These are phyloP conservation scores for Apiotrichum montevideense DNA, from an alignment of 1,284 basidiomycete species.

Conservation along the genomic window DNA sequence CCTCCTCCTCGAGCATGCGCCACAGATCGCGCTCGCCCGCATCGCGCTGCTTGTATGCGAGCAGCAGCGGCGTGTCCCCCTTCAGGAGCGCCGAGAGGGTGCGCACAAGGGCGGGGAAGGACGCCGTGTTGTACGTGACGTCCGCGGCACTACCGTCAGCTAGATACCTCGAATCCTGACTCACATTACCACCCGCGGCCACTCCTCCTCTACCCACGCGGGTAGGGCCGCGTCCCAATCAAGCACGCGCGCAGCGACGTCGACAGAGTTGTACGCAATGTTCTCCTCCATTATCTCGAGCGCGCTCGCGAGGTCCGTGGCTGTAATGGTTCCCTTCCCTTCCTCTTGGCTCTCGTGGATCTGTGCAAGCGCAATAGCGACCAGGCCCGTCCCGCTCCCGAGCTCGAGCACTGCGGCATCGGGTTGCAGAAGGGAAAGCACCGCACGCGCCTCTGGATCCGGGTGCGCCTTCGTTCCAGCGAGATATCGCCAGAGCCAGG, in stretches of 20 bases:
- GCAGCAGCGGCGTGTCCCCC: slow-evolving; percentile 46
- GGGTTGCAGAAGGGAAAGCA: slow-evolving; percentile 3
- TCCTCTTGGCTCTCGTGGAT: slow-evolving; percentile 34
- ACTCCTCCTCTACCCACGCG: slow-evolving; percentile 35
- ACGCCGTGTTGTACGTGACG: slow-evolving; percentile 78
- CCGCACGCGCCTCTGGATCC: slow-evolving; percentile 2
- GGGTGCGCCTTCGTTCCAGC: not conserved
- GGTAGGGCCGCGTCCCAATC: slow-evolving; percentile 69
- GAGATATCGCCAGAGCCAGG: slow-evolving; percentile 55
- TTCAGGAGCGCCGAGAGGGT: slow-evolving; percentile 34
- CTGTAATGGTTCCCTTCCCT: slow-evolving; percentile 4
- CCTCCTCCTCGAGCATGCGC: slow-evolving; percentile 52
- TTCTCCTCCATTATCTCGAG: slow-evolving; percentile 70
- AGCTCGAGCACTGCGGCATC: slow-evolving; percentile 5
- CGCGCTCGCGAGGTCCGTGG: slow-evolving; percentile 57
- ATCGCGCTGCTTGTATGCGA: slow-evolving; percentile 80
- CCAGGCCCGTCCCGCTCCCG: slow-evolving; percentile 78
- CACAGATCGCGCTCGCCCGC: slow-evolving; percentile 64
- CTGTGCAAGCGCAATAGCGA: slow-evolving; percentile 61
- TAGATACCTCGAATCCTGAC: slow-evolving; percentile 2
- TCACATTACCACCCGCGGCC: slow-evolving; percentile 39
- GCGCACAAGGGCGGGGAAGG: slow-evolving; percentile 55
- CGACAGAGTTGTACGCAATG: slow-evolving; percentile 52
- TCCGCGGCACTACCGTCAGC: slow-evolving; percentile 65
- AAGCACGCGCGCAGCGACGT: slow-evolving; percentile 51